These are phyloP conservation scores for Lecanosticta acicola DNA, from an alignment of 2,329 filamentous ascomycete genomes.

Conservation along the genomic window DNA sequence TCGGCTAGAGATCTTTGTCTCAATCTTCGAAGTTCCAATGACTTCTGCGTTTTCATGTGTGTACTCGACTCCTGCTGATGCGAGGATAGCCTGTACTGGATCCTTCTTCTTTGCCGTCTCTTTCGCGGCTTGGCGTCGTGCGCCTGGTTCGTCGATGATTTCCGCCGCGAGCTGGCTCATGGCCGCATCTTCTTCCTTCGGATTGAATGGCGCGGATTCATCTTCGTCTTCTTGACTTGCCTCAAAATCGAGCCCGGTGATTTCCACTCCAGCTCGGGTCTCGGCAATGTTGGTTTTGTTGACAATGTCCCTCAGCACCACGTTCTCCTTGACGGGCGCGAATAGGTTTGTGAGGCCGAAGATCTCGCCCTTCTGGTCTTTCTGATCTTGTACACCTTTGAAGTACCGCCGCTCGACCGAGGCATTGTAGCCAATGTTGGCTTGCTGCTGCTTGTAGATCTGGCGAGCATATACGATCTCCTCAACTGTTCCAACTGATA, in stretches of 20 bases:
- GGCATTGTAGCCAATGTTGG: conserved; percentile 93
- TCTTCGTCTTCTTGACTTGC: conserved; percentile 51
- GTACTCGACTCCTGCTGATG: conserved; percentile 84
- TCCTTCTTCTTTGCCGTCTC: conserved; percentile 50
- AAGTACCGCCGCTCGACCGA: conserved; percentile 92
- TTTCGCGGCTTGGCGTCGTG: conserved; percentile 35
- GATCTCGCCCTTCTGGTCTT: conserved; percentile 80
- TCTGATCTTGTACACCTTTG: conserved; percentile 82
- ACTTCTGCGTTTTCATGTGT: conserved; percentile 96
- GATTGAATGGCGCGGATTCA: conserved; percentile 31
- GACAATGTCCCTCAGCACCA: conserved; percentile 87
- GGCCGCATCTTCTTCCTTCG: conserved; percentile 58
- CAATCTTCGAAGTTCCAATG: conserved; percentile 85
- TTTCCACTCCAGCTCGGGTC: conserved; percentile 73
- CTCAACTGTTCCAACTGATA: conserved; percentile 88
- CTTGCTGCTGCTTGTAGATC: conserved; percentile 98
- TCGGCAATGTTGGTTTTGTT: conserved; percentile 98
- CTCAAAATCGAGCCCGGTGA: conserved; percentile 74
- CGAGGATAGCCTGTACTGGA: conserved; percentile 81
- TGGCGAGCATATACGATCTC: conserved; percentile 96
- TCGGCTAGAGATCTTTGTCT: conserved; percentile 71
- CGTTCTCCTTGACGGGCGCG: conserved; percentile 69
- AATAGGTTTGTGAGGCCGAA: conserved; percentile 88
- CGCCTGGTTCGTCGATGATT: conserved; percentile 39
- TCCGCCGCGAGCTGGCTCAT: conserved; percentile 67